Conservation (phyloP, 768 basidiomycete species). For the Lepiota venenata region DNA sequence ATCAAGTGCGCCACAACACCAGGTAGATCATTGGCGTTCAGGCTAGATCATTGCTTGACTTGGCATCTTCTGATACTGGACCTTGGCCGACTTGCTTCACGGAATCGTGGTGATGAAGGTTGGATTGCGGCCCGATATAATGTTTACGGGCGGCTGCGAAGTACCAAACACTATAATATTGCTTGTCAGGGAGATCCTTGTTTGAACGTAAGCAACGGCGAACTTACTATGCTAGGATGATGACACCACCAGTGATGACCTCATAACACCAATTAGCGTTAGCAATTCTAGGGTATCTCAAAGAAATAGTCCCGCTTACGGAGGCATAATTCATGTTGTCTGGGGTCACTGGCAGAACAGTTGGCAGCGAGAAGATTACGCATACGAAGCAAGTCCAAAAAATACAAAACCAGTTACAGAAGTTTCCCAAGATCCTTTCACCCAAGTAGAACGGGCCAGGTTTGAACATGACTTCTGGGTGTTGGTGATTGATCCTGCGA, state of each 20-base stretch:
- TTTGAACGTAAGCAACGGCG: not conserved
- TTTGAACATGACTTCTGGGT: slow-evolving; percentile 80
- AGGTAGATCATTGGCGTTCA: slow-evolving; percentile 3
- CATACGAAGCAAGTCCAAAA: slow-evolving; percentile 65
- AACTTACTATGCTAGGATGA: slow-evolving; percentile 50
- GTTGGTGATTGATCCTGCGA: slow-evolving; percentile 62
- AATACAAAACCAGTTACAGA: slow-evolving; percentile 63
- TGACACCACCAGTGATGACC: slow-evolving; percentile 52
- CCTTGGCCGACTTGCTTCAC: slow-evolving; percentile 8
- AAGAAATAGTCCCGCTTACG: slow-evolving; percentile 31
- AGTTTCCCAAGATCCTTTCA: slow-evolving; percentile 56
- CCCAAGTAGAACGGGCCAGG: slow-evolving; percentile 90
- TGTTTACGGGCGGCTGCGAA: slow-evolving; percentile 47
- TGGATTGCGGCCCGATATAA: slow-evolving; percentile 58
- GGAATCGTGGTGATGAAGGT: slow-evolving; percentile 32
- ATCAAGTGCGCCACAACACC: not conserved
- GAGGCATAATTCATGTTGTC: slow-evolving; percentile 83
- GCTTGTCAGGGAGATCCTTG: slow-evolving; percentile 3
- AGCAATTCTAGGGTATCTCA: not conserved
- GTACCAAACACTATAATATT: slow-evolving; percentile 45
- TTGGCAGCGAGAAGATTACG: slow-evolving; percentile 74
- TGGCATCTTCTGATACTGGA: not conserved
- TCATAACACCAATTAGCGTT: slow-evolving; percentile 14
- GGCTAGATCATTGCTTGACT: not conserved
- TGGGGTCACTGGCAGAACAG: slow-evolving; percentile 61